Evolutionary conservation across 1,284 basidiomycete species (phyloP), one percentile per base, ranked within the genome.

Genomic region (Microstroma glucosiphilum): DNA sequence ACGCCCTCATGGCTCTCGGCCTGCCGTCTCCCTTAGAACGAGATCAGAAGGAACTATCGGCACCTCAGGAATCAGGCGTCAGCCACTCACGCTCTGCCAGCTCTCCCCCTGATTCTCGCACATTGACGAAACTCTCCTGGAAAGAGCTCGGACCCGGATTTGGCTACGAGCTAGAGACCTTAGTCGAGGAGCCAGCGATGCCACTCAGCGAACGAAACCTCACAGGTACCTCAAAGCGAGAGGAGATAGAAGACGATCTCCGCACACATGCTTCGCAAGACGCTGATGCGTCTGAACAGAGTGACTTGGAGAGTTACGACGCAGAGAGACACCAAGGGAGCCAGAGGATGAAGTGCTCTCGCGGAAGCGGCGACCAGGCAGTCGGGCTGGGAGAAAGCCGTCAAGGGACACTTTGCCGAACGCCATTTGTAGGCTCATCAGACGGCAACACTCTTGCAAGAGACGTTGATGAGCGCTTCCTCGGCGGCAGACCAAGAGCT

Each of bases 281-380:
- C 48, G 59, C 19, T 43, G 62, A 51, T 61, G 30, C 42, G n/a
- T 42, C 13, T 30, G 41, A 85, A 9, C 30, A 37, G 30, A 37
- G 30, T 82, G 41, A 89, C 81, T 80, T 89, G 89, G 56, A 90
- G 84, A 0, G 15, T 54, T 6, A 26, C 26, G 51, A 63, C 9
- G 64, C 21, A 37, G 60, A 25, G 3, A 21, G 43, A 12, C 9
- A 37, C 9, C 30, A 3, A 12, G 43, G 43, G 43, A 48, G 43
- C 43, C 21, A 21, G 43, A 48, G 13, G 6, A 17, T 4, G 30
- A 37, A 37, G 30, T 9, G 9, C 4, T 37, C 30, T 37, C 30
- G 30, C 30, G 30, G 30, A 3, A 37, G 30, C 30, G 30, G 30
- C 3, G 30, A 37, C 30, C 30, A 9, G 9, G 30, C 43, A 4